Evolutionary conservation across 805 yeast species (phyloP).

Genomic region (Candida gorgasii): DNA sequence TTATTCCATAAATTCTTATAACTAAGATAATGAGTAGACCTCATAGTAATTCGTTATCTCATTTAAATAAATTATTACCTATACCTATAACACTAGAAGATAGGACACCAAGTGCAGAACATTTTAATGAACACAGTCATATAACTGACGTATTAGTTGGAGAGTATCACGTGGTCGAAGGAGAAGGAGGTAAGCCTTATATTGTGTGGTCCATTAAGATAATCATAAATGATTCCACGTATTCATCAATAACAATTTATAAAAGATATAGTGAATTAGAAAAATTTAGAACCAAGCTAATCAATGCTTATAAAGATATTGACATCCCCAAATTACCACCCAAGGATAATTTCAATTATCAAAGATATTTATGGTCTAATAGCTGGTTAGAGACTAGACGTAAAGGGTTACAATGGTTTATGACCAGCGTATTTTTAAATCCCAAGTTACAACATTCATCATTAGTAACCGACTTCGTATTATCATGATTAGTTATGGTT

Average conservation of each 20-base stretch:
- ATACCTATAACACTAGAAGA: constrained; percentile 37
- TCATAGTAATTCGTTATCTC: constrained; percentile 22
- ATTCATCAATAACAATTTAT: constrained; percentile 47
- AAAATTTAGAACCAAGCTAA: constrained; percentile 41
- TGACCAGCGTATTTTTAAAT: constrained; percentile 54
- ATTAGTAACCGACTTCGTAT: constrained; percentile 31
- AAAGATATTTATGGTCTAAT: constrained; percentile 37
- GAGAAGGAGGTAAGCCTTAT: constrained; percentile 38
- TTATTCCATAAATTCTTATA: too few relatives aligned
- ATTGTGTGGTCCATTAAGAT: constrained; percentile 42
- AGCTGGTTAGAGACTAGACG: constrained; percentile 56
- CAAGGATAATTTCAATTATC: constrained; percentile 43
- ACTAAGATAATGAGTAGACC: constrained; percentile 10
- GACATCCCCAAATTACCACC: constrained; percentile 54
- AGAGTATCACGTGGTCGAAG: constrained; percentile 38
- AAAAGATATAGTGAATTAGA: constrained; percentile 69
- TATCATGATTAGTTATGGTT: constrained; percentile 2
- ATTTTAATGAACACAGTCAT: constrained; percentile 26
- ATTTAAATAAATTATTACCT: constrained; percentile 34
- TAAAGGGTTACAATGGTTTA: constrained; percentile 59
- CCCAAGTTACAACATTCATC: constrained; percentile 42
- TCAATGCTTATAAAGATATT: constrained; percentile 43
- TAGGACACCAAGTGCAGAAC: constrained; percentile 16
- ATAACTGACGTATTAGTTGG: constrained; percentile 45
- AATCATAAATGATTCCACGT: constrained; percentile 35